phyloP scores from a whole-genome alignment of 208 protist genomes.

The Naegleria fowleri region DNA sequence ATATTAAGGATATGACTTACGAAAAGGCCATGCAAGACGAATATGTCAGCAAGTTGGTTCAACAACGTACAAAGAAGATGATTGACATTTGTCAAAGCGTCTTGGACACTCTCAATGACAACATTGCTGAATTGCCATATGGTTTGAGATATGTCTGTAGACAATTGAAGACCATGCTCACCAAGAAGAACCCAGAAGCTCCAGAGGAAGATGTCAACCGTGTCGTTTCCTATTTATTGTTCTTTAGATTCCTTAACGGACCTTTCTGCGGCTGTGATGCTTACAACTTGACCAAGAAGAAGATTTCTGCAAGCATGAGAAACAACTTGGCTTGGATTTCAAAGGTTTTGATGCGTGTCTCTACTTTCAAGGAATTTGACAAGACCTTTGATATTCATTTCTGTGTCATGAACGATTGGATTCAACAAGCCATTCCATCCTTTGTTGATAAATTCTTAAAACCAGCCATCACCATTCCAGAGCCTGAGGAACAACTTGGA shows the following conservation, averaged over 20 bases:
- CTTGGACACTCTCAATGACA: constrained; percentile 46
- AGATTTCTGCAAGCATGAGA: constrained; percentile 12
- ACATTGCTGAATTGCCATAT: constrained; percentile 53
- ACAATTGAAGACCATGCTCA: constrained; percentile 40
- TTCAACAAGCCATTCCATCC: constrained; percentile 36
- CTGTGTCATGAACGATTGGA: constrained; percentile 50
- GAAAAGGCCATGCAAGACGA: constrained; percentile 48
- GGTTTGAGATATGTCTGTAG: constrained; percentile 58
- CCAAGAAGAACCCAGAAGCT: constrained; percentile 34
- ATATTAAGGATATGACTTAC: constrained; percentile 50
- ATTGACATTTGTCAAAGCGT: constrained; percentile 47
- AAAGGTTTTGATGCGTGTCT: constrained; percentile 53
- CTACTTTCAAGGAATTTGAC: constrained; percentile 48
- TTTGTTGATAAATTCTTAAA: constrained; percentile 46
- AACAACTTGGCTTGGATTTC: constrained; percentile 55
- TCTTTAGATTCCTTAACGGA: constrained; percentile 63
- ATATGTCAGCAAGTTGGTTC: constrained; percentile 48
- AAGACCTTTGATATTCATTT: constrained; percentile 48
- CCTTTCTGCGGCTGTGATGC: constrained; percentile 56
- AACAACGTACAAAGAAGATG: constrained; percentile 42
- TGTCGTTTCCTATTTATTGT: constrained; percentile 58
- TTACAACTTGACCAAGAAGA: constrained; percentile 46
- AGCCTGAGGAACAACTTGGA: constrained; percentile 57
- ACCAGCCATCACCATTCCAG: constrained; percentile 42
- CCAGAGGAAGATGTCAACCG: constrained; percentile 46